Evolutionary conservation across 2,329 filamentous ascomycete genomes (phyloP), one percentile per base, ranked within the genome.

Genomic region (Graphiopsis chlorocephala): DNA sequence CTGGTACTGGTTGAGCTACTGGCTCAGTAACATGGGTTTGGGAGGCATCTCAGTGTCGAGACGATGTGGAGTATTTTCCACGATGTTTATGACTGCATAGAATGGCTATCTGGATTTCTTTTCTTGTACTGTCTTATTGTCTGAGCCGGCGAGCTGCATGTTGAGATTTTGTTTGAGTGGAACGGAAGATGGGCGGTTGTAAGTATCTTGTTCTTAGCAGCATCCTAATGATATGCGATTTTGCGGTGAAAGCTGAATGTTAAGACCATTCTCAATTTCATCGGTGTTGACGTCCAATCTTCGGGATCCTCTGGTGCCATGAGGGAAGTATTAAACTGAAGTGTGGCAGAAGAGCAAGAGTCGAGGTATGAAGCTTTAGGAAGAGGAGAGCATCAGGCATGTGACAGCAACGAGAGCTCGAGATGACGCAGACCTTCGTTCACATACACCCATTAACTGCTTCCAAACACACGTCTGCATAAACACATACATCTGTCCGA

Each of bases 1-100:
- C 72, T 23, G 72, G 70, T 14, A 45, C 42, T 57, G 50, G 50
- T 11, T 47, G 17, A 31, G 38, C 15, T 1, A 14, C 14, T 14
- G 14, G 25, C 29, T n/a, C 15, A n/a, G n/a, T n/a, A n/a, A n/a
- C n/a, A n/a, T n/a, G n/a, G n/a, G n/a, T n/a, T n/a, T n/a, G 38
- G 14, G n/a, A 14, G 10, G 4, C 15, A 23, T 31, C 11, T 31
- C 20, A 23, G 23, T 17, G 23, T 28, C 25, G 17, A 31, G 29
- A 26, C 3, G 55, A n/a, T n/a, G 31, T 23, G 25, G 25, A 60
- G 28, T 48, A 25, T 31, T 17, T 53, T 20, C 25, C 25, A n/a
- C 50, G 25, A 52, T 61, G 47, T 35, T 61, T 52, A 61, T 12
- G 59, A 61, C 14, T 52, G 59, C 59, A 61, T 53, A 53, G 47